Percentiles rank a stretch among this genome's conserved stretches.
phyloP scores from a whole-genome alignment of 208 protist species.

The Acanthamoeba culbertsoni region DNA sequence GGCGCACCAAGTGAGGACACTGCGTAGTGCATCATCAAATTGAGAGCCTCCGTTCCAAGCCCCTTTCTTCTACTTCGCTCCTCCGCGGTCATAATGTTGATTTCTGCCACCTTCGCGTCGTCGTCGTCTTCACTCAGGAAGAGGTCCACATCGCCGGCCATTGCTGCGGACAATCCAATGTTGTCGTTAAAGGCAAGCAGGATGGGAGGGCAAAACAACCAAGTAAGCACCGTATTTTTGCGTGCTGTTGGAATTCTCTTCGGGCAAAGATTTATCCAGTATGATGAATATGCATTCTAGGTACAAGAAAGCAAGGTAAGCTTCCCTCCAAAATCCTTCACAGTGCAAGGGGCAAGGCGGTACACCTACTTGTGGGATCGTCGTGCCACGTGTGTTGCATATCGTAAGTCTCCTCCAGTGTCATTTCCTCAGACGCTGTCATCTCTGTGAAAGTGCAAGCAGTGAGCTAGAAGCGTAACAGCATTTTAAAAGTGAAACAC shows the following conservation, averaged over 20 bases:
- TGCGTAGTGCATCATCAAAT: conserved; percentile 21
- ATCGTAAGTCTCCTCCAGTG: conserved; percentile 29
- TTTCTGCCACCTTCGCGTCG: conserved; percentile 30
- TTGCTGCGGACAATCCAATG: not conserved
- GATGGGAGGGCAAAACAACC: not conserved
- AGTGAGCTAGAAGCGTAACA: not conserved
- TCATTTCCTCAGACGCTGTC: conserved; percentile 49
- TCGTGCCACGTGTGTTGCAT: conserved; percentile 33
- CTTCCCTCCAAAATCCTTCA: no score
- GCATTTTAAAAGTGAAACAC: not conserved
- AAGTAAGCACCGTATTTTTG: conserved; percentile 31
- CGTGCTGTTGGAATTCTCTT: conserved; percentile 15
- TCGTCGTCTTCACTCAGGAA: conserved; percentile 34
- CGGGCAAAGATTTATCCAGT: conserved; percentile 37
- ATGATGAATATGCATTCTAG: conserved; percentile 51
- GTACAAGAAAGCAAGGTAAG: not conserved
- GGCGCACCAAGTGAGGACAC: not conserved
- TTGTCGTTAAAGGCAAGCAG: not conserved
- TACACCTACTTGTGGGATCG: not conserved
- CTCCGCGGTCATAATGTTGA: conserved; percentile 59
- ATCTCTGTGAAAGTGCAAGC: not conserved
- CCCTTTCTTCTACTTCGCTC: conserved; percentile 42
- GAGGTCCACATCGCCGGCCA: conserved; percentile 48
- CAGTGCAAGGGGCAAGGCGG: not conserved
- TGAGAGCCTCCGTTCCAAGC: conserved; percentile 5